Percentiles rank a stretch among this genome's conserved stretches.
Conservation (phyloP, 441 rosid species). For the Melastoma candidum region DNA sequence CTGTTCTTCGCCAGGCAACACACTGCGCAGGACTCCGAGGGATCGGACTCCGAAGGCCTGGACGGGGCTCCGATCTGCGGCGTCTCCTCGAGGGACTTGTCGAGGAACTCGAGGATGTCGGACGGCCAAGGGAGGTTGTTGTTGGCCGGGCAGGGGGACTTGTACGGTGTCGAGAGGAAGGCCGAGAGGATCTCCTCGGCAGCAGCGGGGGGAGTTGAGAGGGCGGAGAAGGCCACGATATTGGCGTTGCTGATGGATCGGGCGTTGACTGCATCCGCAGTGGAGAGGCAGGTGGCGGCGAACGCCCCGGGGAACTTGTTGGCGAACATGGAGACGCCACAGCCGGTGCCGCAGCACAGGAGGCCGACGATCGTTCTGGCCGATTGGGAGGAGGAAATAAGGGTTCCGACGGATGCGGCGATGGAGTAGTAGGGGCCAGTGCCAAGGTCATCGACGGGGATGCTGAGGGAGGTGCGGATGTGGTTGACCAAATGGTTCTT, state of each 20-base stretch:
- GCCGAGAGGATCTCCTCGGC: constrained; percentile 55
- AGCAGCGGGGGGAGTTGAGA: constrained; percentile 36
- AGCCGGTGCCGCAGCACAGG: constrained; percentile 72
- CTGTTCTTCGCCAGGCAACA: constrained; percentile 58
- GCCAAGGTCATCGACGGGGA: constrained; percentile 76
- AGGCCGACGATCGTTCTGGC: constrained; percentile 43
- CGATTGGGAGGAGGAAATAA: constrained; percentile 35
- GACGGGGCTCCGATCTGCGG: constrained; percentile 30
- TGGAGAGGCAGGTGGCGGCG: constrained; percentile 67
- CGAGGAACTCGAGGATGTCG: constrained; percentile 41
- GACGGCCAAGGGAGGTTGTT: constrained; percentile 40
- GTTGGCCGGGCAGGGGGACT: constrained; percentile 73
- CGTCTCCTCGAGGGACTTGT: constrained; percentile 41
- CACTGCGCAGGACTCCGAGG: constrained; percentile 27
- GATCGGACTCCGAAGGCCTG: constrained; percentile 8
- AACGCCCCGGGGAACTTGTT: constrained; percentile 82
- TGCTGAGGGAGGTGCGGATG: constrained; percentile 55
- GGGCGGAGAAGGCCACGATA: constrained; percentile 74
- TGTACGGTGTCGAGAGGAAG: constrained; percentile 68
- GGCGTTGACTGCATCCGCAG: constrained; percentile 53
- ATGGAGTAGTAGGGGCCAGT: constrained; percentile 63
- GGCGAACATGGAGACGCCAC: constrained; percentile 79
- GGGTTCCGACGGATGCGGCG: constrained; percentile 80
- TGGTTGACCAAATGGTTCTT: constrained; percentile 59
- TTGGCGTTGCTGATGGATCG: constrained; percentile 79